A percentile compares a stretch with the other conserved stretches of the same genome.
These are phyloP conservation scores for Jasminum sambac DNA, from an alignment of 257 asterid species.

Conservation along the genomic window DNA sequence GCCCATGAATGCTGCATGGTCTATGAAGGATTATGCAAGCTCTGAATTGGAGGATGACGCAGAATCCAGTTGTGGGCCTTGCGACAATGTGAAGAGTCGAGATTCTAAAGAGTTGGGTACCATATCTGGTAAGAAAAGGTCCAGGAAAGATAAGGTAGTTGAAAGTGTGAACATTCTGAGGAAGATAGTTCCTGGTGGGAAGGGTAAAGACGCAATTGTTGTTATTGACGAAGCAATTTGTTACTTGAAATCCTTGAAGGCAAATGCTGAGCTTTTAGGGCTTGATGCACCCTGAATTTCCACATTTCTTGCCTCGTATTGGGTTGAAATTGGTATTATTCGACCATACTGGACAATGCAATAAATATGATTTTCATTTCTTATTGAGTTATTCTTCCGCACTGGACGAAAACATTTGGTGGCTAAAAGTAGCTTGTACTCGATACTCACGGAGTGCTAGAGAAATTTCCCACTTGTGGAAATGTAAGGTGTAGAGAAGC, in stretches of 20 bases:
- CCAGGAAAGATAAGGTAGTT: slow-evolving; percentile 51
- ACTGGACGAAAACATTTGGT: too few relatives aligned
- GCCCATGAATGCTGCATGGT: slow-evolving; percentile 21
- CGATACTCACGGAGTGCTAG: too few relatives aligned
- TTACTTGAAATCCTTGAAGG: slow-evolving; percentile 70
- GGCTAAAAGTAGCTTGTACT: too few relatives aligned
- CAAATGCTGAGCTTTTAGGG: slow-evolving; percentile 64
- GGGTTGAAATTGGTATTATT: too few relatives aligned
- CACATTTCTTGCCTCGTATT: slow-evolving; percentile 1
- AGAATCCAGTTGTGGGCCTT: slow-evolving; percentile 54
- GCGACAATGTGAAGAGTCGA: slow-evolving; percentile 19
- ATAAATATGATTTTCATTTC: background rate
- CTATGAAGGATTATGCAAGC: slow-evolving; percentile 32
- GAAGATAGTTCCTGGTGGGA: slow-evolving; percentile 59
- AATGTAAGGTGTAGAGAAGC: too few relatives aligned
- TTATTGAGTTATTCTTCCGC: background rate
- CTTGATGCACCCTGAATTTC: slow-evolving; percentile 45
- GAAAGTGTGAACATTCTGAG: slow-evolving; percentile 57
- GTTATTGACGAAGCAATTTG: slow-evolving; percentile 76
- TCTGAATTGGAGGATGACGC: slow-evolving; percentile 61
- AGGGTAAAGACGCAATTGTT: slow-evolving; percentile 54
- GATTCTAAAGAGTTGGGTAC: slow-evolving; percentile 25
- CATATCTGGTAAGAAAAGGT: slow-evolving; percentile 45
- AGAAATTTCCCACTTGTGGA: too few relatives aligned
- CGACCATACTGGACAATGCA: background rate